Conservation (phyloP, 306 rosid species). For the Gynostemma pentaphyllum region DNA sequence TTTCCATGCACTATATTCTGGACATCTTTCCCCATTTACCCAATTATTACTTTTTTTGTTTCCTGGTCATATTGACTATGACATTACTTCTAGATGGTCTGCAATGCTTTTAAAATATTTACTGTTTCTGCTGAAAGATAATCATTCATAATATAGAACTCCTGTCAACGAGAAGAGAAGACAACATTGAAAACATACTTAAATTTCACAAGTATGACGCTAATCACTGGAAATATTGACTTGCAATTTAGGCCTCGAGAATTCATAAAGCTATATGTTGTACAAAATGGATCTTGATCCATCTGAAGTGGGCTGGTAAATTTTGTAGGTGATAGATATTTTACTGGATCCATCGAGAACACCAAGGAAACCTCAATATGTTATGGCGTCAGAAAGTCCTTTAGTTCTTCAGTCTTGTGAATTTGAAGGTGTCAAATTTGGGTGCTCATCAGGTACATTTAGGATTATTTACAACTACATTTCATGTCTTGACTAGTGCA, state of each 20-base stretch:
- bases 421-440: slow-evolving; percentile 57
- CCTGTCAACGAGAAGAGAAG: background rate
- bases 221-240: background rate
- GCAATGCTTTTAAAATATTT: background rate
- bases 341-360: slow-evolving; percentile 44
- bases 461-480: background rate
- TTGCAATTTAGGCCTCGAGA: background rate
- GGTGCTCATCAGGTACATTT: slow-evolving; percentile 67
- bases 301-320: slow-evolving; percentile 10
- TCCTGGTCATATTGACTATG: background rate
- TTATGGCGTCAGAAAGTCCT: slow-evolving; percentile 76
- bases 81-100: background rate
- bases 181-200: background rate
- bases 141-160: background rate
- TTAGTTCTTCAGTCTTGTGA: slow-evolving; percentile 86
- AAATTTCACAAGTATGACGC: background rate
- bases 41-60: background rate
- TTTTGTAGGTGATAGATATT: slow-evolving; percentile 54
- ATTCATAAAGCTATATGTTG: background rate
- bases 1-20: background rate
- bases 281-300: background rate
- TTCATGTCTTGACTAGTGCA: background rate
- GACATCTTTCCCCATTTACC: background rate
- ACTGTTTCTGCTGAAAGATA: background rate
- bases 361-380: slow-evolving; percentile 79